A percentile compares a stretch with the other conserved stretches of the same genome.
These are phyloP conservation scores for Botryotinia narcissicola DNA, from an alignment of 2,329 filamentous ascomycete genomes.

Conservation along the genomic window DNA sequence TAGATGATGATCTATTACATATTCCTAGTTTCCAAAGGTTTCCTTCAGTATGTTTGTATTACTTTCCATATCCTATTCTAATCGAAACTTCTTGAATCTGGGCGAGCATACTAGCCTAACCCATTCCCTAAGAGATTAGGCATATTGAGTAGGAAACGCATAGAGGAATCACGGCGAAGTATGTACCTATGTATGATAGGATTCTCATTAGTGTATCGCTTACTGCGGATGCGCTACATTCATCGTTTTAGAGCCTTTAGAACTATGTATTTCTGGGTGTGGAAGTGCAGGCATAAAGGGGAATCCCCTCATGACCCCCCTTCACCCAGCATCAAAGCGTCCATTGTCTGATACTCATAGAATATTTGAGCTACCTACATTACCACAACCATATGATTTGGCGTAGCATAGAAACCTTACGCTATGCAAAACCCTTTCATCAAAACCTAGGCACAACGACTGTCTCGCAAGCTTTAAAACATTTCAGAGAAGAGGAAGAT, in stretches of 20 bases:
- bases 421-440: neutral
- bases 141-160: too few species aligned
- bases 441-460: neutral
- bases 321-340: neutral
- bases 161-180: neutral
- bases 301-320: neutral
- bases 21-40: neutral
- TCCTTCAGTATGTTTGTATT: neutral
- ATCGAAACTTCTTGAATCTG: neutral
- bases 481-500: neutral
- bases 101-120: neutral
- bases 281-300: neutral
- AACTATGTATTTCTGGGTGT: neutral
- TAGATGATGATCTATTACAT: neutral
- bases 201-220: neutral
- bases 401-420: neutral
- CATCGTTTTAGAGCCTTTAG: neutral
- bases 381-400: neutral
- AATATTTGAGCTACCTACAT: neutral
- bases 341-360: neutral
- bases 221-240: neutral
- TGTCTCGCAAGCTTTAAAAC: neutral
- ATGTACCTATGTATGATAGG: neutral
- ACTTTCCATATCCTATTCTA: neutral
- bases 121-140: neutral